phyloP scores from a whole-genome alignment of 148 eudicot species.

The Polygonum maritimum region DNA sequence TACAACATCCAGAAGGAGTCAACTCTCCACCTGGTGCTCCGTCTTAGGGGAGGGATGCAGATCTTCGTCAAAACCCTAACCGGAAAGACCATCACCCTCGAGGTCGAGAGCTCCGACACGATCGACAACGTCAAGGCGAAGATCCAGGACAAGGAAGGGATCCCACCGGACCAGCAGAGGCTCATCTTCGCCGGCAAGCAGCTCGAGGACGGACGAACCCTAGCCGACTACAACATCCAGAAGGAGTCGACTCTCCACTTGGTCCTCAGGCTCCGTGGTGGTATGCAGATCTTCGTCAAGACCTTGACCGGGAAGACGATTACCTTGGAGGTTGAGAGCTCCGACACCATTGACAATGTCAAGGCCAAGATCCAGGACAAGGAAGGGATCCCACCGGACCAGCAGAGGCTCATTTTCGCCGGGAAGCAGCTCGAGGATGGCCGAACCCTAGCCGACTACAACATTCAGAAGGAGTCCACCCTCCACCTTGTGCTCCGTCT shows the following conservation, averaged over 20 bases:
- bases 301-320: constrained; percentile 2
- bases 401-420: constrained; percentile 6
- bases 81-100: not conserved
- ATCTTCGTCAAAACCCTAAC: constrained; percentile 1
- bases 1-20: constrained; percentile 14
- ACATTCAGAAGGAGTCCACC: constrained; percentile 9
- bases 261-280: constrained; percentile 12
- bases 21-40: constrained; percentile 7
- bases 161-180: constrained; percentile 10
- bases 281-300: constrained; percentile 8
- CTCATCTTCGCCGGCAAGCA: constrained; percentile 6
- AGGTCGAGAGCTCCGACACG: constrained; percentile 3
- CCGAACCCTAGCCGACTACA: constrained; percentile 1
- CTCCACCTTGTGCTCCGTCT: constrained; percentile 5
- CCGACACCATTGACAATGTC: not conserved
- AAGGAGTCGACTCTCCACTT: constrained; percentile 7
- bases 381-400: constrained; percentile 9
- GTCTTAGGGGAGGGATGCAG: constrained; percentile 5
- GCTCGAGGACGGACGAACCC: not conserved
- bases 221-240: constrained; percentile 6
- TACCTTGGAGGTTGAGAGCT: constrained; percentile 6
- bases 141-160: constrained; percentile 6
- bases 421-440: constrained; percentile 9
- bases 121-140: constrained; percentile 3
- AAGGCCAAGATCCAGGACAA: constrained; percentile 6